A percentile compares a stretch with the other conserved stretches of the same genome.
Conservation (phyloP, 2,329 filamentous ascomycete species). For the Neopestalotiopsis rosae region DNA sequence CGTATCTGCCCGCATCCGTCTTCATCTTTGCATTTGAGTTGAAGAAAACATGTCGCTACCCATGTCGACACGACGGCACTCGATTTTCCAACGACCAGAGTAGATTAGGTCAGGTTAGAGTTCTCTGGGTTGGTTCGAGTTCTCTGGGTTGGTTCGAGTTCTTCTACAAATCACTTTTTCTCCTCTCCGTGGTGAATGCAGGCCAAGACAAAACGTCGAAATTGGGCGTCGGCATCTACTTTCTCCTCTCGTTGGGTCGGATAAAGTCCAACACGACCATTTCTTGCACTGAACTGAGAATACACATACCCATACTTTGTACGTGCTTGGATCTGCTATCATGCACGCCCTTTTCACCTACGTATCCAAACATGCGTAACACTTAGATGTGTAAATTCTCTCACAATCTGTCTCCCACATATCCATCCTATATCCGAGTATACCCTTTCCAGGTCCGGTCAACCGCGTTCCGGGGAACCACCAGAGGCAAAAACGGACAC, state of each 20-base stretch:
- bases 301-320: neutral
- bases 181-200: neutral
- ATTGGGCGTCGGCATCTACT: neutral
- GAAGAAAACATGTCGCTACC: neutral
- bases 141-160: too few species aligned
- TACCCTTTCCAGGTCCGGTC: slow-evolving; percentile 3
- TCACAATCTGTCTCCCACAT: too few species aligned
- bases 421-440: slow-evolving; percentile 4
- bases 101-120: neutral
- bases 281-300: neutral
- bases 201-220: neutral
- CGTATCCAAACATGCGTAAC: neutral
- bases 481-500: too few species aligned
- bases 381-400: neutral
- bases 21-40: neutral
- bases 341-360: neutral
- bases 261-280: slow-evolving; percentile 1
- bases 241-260: neutral
- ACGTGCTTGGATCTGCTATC: too few species aligned
- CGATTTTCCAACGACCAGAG: neutral
- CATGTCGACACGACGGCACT: neutral
- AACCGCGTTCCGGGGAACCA: neutral
- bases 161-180: neutral
- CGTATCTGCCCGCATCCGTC: neutral
- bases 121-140: neutral